These are phyloP conservation scores for Rhodosporidiobolus sp. DNA, from an alignment of 768 basidiomycete species.

Conservation along the genomic window DNA sequence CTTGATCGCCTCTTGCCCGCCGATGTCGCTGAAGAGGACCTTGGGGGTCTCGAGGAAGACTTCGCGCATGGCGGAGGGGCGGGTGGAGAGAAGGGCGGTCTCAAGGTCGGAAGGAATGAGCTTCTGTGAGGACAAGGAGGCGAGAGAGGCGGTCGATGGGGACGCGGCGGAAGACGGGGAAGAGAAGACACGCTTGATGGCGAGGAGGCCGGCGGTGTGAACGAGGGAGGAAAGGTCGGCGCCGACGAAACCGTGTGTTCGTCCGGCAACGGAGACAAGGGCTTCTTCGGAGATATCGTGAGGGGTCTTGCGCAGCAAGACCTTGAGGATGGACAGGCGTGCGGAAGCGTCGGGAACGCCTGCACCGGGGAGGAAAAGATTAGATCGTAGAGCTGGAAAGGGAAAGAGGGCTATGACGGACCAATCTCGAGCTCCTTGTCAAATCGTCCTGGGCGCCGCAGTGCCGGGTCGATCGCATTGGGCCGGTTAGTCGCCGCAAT, in stretches of 20 bases:
- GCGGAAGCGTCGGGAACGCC: constrained; percentile 86
- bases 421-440: constrained; percentile 96
- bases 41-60: constrained; percentile 82
- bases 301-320: constrained; percentile 76
- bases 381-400: background rate
- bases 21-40: constrained; percentile 80
- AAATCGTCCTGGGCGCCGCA: constrained; percentile 83
- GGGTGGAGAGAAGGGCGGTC: constrained; percentile 68
- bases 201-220: constrained; percentile 83
- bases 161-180: constrained; percentile 49
- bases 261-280: constrained; percentile 63
- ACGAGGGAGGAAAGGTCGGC: constrained; percentile 90
- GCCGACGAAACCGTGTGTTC: constrained; percentile 92
- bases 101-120: constrained; percentile 65
- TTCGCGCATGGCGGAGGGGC: constrained; percentile 91
- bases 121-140: constrained; percentile 45
- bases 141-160: constrained; percentile 22
- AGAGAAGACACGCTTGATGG: constrained; percentile 66
- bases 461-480: constrained; percentile 90
- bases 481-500: constrained; percentile 94
- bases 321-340: constrained; percentile 78
- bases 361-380: constrained; percentile 46
- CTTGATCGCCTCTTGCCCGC: constrained; percentile 76
- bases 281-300: constrained; percentile 63
- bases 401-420: constrained; percentile 47